A percentile compares a stretch with the other conserved stretches of the same genome.
These are phyloP conservation scores for Aspergillus sparsus DNA, from an alignment of 495 filamentous ascomycete species.

Conservation along the genomic window DNA sequence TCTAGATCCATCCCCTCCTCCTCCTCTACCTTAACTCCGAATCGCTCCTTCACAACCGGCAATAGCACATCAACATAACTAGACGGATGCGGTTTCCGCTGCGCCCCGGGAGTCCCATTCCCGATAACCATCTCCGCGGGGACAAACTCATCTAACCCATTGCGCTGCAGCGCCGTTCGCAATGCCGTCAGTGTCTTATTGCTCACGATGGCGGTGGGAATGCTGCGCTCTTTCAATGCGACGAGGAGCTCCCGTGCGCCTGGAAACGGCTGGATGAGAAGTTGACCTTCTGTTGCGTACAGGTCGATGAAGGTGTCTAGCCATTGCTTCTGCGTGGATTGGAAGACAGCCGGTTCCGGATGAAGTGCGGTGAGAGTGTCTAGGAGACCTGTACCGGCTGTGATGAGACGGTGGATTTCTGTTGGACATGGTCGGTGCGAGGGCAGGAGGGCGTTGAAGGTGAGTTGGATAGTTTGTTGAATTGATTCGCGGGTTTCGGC, in stretches of 20 bases:
- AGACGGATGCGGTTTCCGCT: slow-evolving; percentile 30
- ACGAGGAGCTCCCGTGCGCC: slow-evolving; percentile 24
- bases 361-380: slow-evolving; percentile 28
- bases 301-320: slow-evolving; percentile 25
- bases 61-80: slow-evolving; percentile 27
- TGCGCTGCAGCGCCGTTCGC: slow-evolving; percentile 21
- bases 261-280: slow-evolving; percentile 24
- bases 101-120: slow-evolving; percentile 25
- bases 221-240: slow-evolving; percentile 12
- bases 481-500: slow-evolving; percentile 32
- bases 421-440: slow-evolving; percentile 16
- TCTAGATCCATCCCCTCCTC: background rate
- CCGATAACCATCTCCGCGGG: slow-evolving; percentile 28
- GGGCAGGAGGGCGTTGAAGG: slow-evolving; percentile 29
- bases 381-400: slow-evolving; percentile 23
- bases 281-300: slow-evolving; percentile 28
- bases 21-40: background rate
- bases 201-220: slow-evolving; percentile 30
- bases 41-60: slow-evolving; percentile 16
- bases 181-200: slow-evolving; percentile 31
- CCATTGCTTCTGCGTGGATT: slow-evolving; percentile 20
- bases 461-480: slow-evolving; percentile 21
- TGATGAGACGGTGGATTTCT: slow-evolving; percentile 27
- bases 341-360: slow-evolving; percentile 6
- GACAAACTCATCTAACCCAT: slow-evolving; percentile 20